These are phyloP conservation scores for Diphasiastrum complanatum DNA, from an alignment of 83 land plant species.

Conservation along the genomic window DNA sequence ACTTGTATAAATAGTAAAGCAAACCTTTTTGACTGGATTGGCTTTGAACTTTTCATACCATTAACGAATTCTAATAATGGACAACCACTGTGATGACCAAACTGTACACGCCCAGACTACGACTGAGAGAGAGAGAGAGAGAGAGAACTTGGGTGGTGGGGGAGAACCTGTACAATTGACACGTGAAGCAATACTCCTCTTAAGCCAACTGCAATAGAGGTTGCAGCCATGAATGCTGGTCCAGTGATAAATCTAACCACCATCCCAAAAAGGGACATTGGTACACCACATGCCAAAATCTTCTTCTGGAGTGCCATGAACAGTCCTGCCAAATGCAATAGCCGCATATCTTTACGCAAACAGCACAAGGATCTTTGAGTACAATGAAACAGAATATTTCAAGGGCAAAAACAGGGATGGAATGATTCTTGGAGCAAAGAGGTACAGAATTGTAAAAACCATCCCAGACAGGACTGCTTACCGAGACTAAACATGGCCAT, in stretches of 20 bases:
- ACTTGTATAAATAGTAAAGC: too few relatives aligned
- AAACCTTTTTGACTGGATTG: too few relatives aligned
- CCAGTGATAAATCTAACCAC: constrained; percentile 18
- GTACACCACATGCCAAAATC: constrained; percentile 8
- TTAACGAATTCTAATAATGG: too few relatives aligned
- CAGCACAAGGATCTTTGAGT: neutral
- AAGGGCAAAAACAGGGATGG: neutral
- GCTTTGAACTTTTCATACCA: too few relatives aligned
- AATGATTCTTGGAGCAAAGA: neutral
- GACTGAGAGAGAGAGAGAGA: neutral
- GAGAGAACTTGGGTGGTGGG: neutral
- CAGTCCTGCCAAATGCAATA: neutral
- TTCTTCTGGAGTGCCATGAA: constrained; percentile 20
- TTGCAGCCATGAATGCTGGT: constrained; percentile 24
- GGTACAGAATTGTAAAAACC: neutral
- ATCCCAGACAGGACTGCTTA: neutral
- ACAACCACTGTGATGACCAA: too few relatives aligned
- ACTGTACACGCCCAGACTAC: neutral
- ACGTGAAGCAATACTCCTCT: constrained; percentile 18
- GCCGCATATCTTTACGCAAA: neutral
- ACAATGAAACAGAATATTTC: neutral
- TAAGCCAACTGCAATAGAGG: constrained; percentile 20
- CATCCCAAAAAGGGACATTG: constrained; percentile 20
- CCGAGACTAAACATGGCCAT: constrained; percentile 29
- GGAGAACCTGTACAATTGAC: constrained; percentile 19